Evolutionary conservation across 2,329 filamentous ascomycete species (phyloP), one percentile per base, ranked within the genome.

Genomic region (Exserohilum turcica): DNA sequence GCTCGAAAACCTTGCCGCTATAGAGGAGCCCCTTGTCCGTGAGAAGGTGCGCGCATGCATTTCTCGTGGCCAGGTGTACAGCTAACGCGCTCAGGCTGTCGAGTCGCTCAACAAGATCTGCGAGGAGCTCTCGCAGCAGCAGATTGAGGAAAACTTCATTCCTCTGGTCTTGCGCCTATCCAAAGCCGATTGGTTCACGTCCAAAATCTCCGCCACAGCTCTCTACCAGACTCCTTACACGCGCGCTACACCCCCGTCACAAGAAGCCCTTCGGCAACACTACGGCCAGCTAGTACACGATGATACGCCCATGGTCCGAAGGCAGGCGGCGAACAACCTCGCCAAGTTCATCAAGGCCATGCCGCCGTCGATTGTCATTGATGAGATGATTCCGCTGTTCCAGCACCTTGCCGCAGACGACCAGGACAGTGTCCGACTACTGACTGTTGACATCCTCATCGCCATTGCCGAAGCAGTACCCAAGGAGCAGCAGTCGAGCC

Each of bases 41-140:
- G 94, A 99, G 80, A 99, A 99, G 90, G 93, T 96, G 55, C 37
- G 60, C 56, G 35, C 29, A n/a, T 13, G 18, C 4, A 32, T 44
- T 16, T 28, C 40, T 27, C 31, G n/a, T 9, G 15, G 9, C 18
- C 7, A n/a, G n/a, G 24, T 29, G 28, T 16, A 18, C 35, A 48
- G 52, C 72, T 78, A 61, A 79, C 66, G 10, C 35, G 48, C 39
- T 48, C 68, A 97, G 93, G 94, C 94, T 62, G 94, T 99, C 74
- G 95, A 99, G 77, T 99, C 94, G 42, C 86, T 99, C 66, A 99
- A 99, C 85, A 99, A 97, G 82, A 97, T 99, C 76, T 97, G 94
- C 84, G 86, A 87, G 73, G 87, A 96, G 75, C 84, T 99, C 50
- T 96, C 92, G 44, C 81, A 91, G 67, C 85, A 91, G 76, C 94